Evolutionary conservation across 345 rosid species (phyloP).

Genomic region (Psidium friedrichsthalianum): DNA sequence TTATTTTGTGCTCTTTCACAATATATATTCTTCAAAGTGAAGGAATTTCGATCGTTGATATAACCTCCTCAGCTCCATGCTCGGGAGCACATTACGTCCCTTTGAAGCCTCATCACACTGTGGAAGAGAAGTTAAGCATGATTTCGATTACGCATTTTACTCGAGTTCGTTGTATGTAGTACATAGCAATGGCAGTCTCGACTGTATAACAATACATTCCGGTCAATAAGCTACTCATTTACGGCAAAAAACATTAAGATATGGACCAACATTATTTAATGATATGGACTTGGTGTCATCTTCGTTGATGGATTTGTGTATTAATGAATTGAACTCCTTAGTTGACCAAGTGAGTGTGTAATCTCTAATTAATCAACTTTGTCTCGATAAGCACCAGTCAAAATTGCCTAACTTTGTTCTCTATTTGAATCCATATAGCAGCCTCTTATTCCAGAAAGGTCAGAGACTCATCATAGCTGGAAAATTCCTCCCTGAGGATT

Average conservation of each 20-base stretch:
- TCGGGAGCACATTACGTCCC: background rate
- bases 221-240: background rate
- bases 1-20: background rate
- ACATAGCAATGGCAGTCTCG: background rate
- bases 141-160: background rate
- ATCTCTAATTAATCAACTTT: background rate
- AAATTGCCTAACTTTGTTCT: background rate
- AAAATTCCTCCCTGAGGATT: background rate
- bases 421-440: background rate
- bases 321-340: background rate
- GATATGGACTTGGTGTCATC: background rate
- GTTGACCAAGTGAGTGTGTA: background rate
- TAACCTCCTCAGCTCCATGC: background rate
- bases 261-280: background rate
- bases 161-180: background rate
- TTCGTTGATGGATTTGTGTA: background rate
- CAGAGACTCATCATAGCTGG: background rate
- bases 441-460: background rate
- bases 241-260: background rate
- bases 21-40: too few species aligned
- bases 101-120: background rate
- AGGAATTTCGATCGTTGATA: background rate
- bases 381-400: background rate
- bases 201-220: fast-evolving
- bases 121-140: background rate